These are phyloP conservation scores for Sclerotinia sclerotiorum DNA, from an alignment of 2,329 filamentous ascomycete genomes.

Conservation along the genomic window DNA sequence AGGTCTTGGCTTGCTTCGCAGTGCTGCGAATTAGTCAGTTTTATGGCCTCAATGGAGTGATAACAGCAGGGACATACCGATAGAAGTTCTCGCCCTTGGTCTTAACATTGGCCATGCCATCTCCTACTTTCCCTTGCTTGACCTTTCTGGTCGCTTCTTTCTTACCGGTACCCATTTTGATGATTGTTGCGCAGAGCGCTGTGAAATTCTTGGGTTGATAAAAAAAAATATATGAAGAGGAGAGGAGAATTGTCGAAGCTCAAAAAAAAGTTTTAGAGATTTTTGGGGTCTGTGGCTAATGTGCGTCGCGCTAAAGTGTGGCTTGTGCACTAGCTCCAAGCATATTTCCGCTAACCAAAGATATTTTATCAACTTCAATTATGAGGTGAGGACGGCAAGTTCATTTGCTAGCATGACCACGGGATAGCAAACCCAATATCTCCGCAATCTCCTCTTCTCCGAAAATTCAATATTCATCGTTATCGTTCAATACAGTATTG, in stretches of 20 bases:
- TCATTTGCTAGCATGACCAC: constrained; percentile 1
- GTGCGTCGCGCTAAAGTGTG: constrained; percentile 25
- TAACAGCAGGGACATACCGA: constrained; percentile 52
- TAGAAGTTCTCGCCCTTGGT: constrained; percentile 99
- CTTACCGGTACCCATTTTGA: constrained; percentile 81
- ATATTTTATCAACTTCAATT: constrained; percentile 25
- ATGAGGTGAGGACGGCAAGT: constrained; percentile 5
- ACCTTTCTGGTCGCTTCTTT: constrained; percentile 82
- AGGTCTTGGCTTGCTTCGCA: constrained; percentile 83
- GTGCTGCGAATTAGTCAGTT: constrained; percentile 41
- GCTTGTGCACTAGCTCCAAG: constrained; percentile 25
- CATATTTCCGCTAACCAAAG: constrained; percentile 27
- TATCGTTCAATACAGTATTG: background rate
- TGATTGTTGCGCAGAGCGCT: constrained; percentile 28
- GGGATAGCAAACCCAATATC: background rate
- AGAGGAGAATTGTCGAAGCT: constrained; percentile 23
- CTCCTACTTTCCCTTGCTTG: constrained; percentile 79
- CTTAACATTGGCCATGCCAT: constrained; percentile 90
- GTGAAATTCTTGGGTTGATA: constrained; percentile 23
- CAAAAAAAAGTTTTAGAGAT: constrained; percentile 30
- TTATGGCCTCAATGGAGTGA: background rate
- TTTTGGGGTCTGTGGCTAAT: constrained; percentile 32
- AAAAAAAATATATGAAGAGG: constrained; percentile 28
- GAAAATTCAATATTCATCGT: no score
- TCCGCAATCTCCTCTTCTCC: background rate